Conservation (phyloP, 306 rosid species). For the Malus sieversii region DNA sequence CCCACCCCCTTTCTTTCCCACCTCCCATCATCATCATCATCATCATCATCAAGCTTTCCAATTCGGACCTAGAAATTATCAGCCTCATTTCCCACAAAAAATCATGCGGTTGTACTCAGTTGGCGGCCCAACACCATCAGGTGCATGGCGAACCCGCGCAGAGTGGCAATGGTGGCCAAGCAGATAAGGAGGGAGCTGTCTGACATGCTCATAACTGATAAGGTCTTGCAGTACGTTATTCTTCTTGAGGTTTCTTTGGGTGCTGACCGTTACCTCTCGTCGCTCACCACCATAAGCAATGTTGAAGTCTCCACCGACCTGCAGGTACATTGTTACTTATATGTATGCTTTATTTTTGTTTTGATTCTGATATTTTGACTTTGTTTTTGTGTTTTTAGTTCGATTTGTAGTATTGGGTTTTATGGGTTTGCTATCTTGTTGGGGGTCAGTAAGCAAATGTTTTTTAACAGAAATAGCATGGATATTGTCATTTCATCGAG, state of each 20-base stretch:
- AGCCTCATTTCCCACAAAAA: conserved; percentile 23
- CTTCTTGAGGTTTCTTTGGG: conserved; percentile 90
- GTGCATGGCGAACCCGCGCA: conserved; percentile 84
- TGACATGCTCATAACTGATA: conserved; percentile 81
- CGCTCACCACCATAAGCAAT: conserved; percentile 80
- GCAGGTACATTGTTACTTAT: conserved; percentile 44
- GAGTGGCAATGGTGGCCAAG: conserved; percentile 94
- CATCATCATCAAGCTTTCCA: conserved; percentile 16
- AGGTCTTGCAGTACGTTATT: conserved; percentile 61
- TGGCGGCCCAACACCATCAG: conserved; percentile 18
- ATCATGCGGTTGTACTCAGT: conserved; percentile 5
- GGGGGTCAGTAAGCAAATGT: too few relatives aligned
- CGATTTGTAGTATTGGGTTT: too few relatives aligned
- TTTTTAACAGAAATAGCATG: too few relatives aligned
- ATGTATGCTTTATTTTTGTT: not conserved
- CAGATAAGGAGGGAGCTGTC: conserved; percentile 88
- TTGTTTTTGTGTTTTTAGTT: too few relatives aligned
- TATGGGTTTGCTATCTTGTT: not conserved
- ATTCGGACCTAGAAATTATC: conserved; percentile 8
- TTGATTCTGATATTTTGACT: not conserved
- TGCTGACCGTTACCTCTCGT: conserved; percentile 79
- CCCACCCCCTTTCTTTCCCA: conserved; percentile 7
- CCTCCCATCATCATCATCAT: conserved; percentile 5
- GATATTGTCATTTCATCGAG: too few relatives aligned
- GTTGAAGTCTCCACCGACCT: conserved; percentile 78